phyloP scores from a whole-genome alignment of 305 asterid genomes.

The Fraxinus latifolia region DNA sequence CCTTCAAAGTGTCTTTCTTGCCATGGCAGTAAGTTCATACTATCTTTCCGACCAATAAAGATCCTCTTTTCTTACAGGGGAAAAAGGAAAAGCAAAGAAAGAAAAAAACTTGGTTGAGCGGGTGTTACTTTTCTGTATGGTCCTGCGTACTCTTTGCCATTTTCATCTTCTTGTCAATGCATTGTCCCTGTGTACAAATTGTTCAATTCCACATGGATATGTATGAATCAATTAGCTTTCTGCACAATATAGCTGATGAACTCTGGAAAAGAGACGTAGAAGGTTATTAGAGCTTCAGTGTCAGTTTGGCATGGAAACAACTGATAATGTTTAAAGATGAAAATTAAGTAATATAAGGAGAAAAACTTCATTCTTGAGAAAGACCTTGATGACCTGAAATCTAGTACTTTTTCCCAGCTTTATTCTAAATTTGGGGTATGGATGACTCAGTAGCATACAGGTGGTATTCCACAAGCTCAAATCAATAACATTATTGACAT shows the following conservation, averaged over 20 bases:
- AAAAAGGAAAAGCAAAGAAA: not conserved
- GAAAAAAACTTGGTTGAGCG: slow-evolving; percentile 17
- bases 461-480: slow-evolving; percentile 10
- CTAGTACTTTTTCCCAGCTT: slow-evolving; percentile 10
- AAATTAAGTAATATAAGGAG: not conserved
- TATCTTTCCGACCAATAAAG: not conserved
- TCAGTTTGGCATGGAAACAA: not conserved
- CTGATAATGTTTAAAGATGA: not conserved
- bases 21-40: slow-evolving; percentile 69
- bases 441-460: slow-evolving; percentile 17
- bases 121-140: slow-evolving; percentile 22
- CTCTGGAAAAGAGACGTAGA: not conserved
- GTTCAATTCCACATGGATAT: slow-evolving; percentile 17
- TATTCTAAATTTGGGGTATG: slow-evolving; percentile 20
- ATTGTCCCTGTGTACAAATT: slow-evolving; percentile 15
- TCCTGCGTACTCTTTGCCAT: slow-evolving; percentile 20
- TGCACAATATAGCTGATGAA: slow-evolving; percentile 5
- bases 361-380: slow-evolving; percentile 17
- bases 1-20: slow-evolving; percentile 55
- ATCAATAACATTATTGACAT: slow-evolving; percentile 11
- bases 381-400: not conserved
- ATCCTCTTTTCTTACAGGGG: slow-evolving; percentile 7
- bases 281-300: not conserved
- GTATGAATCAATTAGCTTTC: slow-evolving; percentile 6
- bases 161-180: slow-evolving; percentile 7